These are phyloP conservation scores for Macrocystidia cucumis DNA, from an alignment of 1,284 basidiomycete genomes.

Conservation along the genomic window DNA sequence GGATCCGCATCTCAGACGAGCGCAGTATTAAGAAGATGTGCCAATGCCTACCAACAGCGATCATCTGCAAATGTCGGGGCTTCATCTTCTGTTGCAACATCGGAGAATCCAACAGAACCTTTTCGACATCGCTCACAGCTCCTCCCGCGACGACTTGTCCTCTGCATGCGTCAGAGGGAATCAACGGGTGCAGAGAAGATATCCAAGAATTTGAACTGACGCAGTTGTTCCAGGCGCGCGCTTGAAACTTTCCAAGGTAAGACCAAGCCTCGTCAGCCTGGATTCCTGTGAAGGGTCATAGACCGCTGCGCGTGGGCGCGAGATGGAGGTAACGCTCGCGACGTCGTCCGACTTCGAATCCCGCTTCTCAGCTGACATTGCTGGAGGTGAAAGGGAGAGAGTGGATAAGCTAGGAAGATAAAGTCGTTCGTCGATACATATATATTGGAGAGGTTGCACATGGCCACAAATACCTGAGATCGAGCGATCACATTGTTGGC, in stretches of 20 bases:
- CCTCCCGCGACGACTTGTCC: constrained; percentile 26
- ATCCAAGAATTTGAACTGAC: constrained; percentile 16
- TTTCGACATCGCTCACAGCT: constrained; percentile 26
- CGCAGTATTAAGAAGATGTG: neutral
- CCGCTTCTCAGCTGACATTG: too few species aligned
- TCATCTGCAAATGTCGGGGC: constrained; percentile 35
- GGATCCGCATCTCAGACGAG: constrained; percentile 4
- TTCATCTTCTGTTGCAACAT: constrained; percentile 41
- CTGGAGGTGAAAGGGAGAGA: too few species aligned
- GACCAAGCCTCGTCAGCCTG: constrained; percentile 31
- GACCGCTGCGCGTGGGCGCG: too few species aligned
- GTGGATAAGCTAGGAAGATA: too few species aligned
- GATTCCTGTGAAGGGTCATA: constrained; percentile 39
- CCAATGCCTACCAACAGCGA: constrained; percentile 30
- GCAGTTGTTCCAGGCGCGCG: constrained; percentile 35
- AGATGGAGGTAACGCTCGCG: too few species aligned
- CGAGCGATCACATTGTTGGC: too few species aligned
- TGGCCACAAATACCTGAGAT: too few species aligned
- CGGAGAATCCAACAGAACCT: constrained; percentile 29
- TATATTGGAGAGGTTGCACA: too few species aligned
- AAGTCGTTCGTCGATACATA: too few species aligned
- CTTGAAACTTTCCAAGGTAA: constrained; percentile 34
- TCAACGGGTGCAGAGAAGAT: constrained; percentile 1
- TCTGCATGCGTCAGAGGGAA: too few species aligned
- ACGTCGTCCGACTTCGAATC: too few species aligned